A percentile compares a stretch with the other conserved stretches of the same genome.
These are phyloP conservation scores for Suillus alpinus DNA, from an alignment of 768 basidiomycete genomes.

Conservation along the genomic window DNA sequence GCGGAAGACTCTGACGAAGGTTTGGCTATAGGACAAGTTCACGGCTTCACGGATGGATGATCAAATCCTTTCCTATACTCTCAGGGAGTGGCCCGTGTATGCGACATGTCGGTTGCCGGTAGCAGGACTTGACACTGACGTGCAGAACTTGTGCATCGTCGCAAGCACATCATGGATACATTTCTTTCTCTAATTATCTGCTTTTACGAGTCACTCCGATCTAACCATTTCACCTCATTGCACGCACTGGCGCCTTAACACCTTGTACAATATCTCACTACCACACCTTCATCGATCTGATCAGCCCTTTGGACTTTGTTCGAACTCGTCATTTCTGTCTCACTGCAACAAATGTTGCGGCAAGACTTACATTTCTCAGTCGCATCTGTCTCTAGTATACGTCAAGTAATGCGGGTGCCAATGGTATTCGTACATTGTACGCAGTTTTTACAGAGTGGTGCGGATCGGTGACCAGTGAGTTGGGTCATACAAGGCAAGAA, in stretches of 20 bases:
- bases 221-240: neutral
- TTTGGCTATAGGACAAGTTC: conserved; percentile 21
- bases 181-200: neutral
- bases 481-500: neutral
- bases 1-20: conserved; percentile 9
- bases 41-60: neutral
- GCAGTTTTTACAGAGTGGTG: neutral
- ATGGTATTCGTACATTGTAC: neutral
- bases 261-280: neutral
- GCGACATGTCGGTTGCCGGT: neutral
- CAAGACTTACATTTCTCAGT: neutral
- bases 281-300: neutral
- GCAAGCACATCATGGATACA: neutral
- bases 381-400: neutral
- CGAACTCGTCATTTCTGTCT: neutral
- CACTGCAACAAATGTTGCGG: neutral
- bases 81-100: neutral
- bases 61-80: neutral
- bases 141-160: neutral
- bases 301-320: neutral
- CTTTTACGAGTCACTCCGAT: neutral
- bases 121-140: neutral
- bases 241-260: neutral
- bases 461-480: neutral
- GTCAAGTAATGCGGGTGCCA: neutral